phyloP scores from a whole-genome alignment of 2,329 filamentous ascomycete genomes.

The Calonectria pseudoturangicola region DNA sequence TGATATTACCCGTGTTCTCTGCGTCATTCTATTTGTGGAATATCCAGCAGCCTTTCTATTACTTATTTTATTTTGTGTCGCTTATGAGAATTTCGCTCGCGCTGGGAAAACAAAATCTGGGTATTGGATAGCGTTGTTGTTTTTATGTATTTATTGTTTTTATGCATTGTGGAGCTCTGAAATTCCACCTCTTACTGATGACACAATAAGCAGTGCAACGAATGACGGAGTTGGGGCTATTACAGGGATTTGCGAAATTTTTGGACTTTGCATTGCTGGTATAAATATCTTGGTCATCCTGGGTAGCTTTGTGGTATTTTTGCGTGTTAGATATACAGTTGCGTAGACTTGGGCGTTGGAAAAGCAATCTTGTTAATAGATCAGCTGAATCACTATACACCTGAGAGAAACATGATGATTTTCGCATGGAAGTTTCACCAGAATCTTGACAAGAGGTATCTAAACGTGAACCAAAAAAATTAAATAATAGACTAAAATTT shows the following conservation, averaged over 20 bases:
- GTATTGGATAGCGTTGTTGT: neutral
- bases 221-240: neutral
- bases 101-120: neutral
- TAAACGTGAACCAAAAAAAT: too few relatives aligned
- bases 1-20: neutral
- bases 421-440: too few relatives aligned
- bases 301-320: neutral
- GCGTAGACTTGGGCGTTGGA: neutral
- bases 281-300: neutral
- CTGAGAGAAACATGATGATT: too few relatives aligned
- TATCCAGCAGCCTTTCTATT: slow-evolving; percentile 9
- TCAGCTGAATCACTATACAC: neutral
- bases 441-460: too few relatives aligned
- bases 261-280: neutral
- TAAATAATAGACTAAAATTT: too few relatives aligned
- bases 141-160: neutral
- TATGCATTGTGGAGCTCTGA: slow-evolving; percentile 3
- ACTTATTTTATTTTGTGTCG: slow-evolving; percentile 8
- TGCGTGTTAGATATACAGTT: neutral
- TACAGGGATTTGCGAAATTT: neutral
- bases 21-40: slow-evolving; percentile 4
- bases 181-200: neutral
- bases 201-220: neutral
- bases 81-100: neutral
- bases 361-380: neutral